These are phyloP conservation scores for Termitomyces sp. DNA, from an alignment of 768 basidiomycete species.

Conservation along the genomic window DNA sequence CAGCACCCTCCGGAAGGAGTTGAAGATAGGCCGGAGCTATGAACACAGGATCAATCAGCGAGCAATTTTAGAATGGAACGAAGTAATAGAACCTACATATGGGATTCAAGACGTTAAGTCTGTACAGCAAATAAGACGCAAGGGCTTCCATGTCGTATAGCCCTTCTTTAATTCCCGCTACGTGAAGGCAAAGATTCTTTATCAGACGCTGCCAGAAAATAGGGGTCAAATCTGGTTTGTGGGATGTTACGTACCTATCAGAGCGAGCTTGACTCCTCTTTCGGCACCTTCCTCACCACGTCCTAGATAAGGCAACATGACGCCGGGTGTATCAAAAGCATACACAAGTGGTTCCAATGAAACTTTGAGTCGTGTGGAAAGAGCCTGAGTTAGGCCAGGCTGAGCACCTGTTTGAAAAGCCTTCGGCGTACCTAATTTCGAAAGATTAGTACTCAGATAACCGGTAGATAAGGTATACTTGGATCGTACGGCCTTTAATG, in stretches of 20 bases:
- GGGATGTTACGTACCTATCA: constrained; percentile 71
- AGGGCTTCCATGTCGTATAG: constrained; percentile 83
- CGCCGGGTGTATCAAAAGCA: constrained; percentile 93
- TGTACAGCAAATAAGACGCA: constrained; percentile 82
- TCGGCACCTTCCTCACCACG: constrained; percentile 83
- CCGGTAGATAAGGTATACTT: constrained; percentile 3
- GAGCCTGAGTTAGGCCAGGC: constrained; percentile 85
- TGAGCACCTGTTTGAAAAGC: constrained; percentile 85
- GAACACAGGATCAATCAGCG: constrained; percentile 2
- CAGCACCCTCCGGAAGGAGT: constrained; percentile 50
- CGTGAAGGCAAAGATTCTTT: constrained; percentile 11
- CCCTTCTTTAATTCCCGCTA: constrained; percentile 93
- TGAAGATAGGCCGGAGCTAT: constrained; percentile 69
- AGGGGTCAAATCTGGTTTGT: constrained; percentile 5
- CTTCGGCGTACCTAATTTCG: constrained; percentile 66
- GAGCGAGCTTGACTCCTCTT: constrained; percentile 85
- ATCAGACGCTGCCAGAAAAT: constrained; percentile 15
- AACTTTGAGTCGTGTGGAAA: constrained; percentile 88
- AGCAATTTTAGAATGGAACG: constrained; percentile 1
- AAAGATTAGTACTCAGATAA: constrained; percentile 4
- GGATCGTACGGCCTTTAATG: constrained; percentile 72
- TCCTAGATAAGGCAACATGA: constrained; percentile 95
- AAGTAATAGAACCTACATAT: constrained; percentile 45
- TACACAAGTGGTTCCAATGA: constrained; percentile 80
- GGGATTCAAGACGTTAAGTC: constrained; percentile 77